phyloP scores from a whole-genome alignment of 805 yeast species.

The Metschnikowia rubicola region DNA sequence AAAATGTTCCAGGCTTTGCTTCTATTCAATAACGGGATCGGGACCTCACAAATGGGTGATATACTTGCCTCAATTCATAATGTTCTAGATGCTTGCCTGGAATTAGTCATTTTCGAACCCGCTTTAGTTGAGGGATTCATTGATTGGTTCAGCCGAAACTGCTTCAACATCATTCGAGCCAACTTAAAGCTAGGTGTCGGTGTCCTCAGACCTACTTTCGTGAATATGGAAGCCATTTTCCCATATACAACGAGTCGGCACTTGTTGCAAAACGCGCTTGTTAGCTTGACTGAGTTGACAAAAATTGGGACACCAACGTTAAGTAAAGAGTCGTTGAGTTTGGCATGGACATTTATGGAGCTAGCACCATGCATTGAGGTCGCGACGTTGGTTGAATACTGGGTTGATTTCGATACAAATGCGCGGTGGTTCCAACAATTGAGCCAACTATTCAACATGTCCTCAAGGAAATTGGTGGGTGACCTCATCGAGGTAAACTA shows the following conservation, averaged over 20 bases:
- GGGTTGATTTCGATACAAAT: constrained; percentile 54
- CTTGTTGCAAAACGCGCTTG: constrained; percentile 45
- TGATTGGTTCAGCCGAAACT: constrained; percentile 25
- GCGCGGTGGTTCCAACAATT: constrained; percentile 59
- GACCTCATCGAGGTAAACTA: constrained; percentile 37
- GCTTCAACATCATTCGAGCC: constrained; percentile 26
- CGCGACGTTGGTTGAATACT: constrained; percentile 46
- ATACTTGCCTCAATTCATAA: constrained; percentile 22
- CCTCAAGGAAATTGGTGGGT: constrained; percentile 40
- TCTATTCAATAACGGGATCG: constrained; percentile 31
- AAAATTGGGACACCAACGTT: constrained; percentile 30
- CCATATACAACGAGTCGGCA: constrained; percentile 42
- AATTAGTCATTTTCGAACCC: constrained; percentile 38
- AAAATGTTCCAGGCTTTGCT: constrained; percentile 28
- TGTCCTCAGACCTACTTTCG: constrained; percentile 31
- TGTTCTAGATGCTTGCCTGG: constrained; percentile 31
- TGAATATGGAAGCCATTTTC: constrained; percentile 40
- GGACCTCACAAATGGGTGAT: constrained; percentile 27
- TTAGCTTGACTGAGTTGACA: constrained; percentile 53
- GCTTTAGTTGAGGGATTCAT: constrained; percentile 32
- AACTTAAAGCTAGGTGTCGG: constrained; percentile 37
- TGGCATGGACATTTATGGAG: constrained; percentile 60
- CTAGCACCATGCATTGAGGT: constrained; percentile 45
- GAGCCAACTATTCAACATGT: constrained; percentile 45
- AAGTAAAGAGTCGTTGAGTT: constrained; percentile 43